Evolutionary conservation across 2,329 filamentous ascomycete genomes (phyloP), one percentile per base, ranked within the genome.

Genomic region (Aspergillus fructus): DNA sequence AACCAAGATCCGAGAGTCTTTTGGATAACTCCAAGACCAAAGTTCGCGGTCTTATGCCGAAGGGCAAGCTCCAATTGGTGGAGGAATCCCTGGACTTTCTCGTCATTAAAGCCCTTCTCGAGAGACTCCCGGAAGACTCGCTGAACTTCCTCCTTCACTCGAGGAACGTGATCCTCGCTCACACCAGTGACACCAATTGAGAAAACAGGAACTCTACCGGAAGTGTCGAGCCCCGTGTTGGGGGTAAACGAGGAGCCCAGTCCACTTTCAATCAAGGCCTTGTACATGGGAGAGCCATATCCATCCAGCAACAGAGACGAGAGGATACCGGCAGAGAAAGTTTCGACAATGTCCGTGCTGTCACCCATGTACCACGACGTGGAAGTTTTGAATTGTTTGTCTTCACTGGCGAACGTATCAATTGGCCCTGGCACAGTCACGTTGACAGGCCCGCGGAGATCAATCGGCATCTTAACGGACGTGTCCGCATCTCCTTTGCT

Each of bases 41-140:
- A 99, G 68, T 89, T 92, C 54, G 94, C 91, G 0, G 92, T 97
- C 80, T 97, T 97, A 78, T 99, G 92, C 77, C 97, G 97, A 49
- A 97, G 78, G 0, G 88, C 84, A n/a, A 99, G 82, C 71, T 99
- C 94, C 4, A 97, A 78, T 73, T 97, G 93, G 73, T 99, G 94
- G 53, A 99, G 82, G 62, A 96, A 89, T 3, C 94, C 94, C 62
- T 96, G 91, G 58, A 99, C 91, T 75, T 99, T 99, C 66, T 88
- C 86, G 67, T 88, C 83, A 58, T 94, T 92, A 65, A 99, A 96
- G 0, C 94, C 93, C 59, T 88, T 89, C 24, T 86, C 78, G 17
- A 86, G 83, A 6, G 85, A 85, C 46, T 91, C 86, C 24, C 81
- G 79, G 54, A 97, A 80, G 3, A 93, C 90, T 30, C 85, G 84